Percentiles rank a stretch among this genome's conserved stretches.
These are phyloP conservation scores for Fusarium temperatum DNA, from an alignment of 2,329 filamentous ascomycete genomes.

Conservation along the genomic window DNA sequence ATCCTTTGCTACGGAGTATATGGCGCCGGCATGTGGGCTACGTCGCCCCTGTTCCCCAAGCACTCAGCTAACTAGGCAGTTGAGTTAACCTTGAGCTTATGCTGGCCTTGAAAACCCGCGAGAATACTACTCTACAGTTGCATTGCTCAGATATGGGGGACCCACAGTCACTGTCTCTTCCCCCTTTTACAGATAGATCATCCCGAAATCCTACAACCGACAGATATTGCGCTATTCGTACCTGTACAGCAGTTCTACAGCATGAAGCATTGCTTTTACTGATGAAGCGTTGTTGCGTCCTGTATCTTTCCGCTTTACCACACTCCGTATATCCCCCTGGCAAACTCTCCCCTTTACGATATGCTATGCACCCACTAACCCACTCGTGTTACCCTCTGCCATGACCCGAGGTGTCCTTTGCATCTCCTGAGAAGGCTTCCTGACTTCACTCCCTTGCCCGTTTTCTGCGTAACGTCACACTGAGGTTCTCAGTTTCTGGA, in stretches of 20 bases:
- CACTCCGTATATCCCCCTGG: conserved; percentile 4
- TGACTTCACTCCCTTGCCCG: conserved; percentile 15
- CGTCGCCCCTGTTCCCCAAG: conserved; percentile 12
- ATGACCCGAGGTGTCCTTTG: conserved; percentile 3
- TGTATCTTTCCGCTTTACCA: conserved; percentile 14
- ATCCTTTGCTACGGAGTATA: not conserved
- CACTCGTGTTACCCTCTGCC: conserved; percentile 25
- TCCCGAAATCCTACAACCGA: not conserved
- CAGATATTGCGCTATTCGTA: not conserved
- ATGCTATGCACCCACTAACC: conserved; percentile 9
- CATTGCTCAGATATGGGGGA: conserved; percentile 13
- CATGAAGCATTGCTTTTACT: not conserved
- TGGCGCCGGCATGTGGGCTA: conserved; percentile 1
- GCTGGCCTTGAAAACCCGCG: not conserved
- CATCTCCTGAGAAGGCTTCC: not conserved
- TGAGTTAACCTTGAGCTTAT: conserved; percentile 11
- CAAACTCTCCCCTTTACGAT: not conserved
- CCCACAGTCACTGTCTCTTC: not conserved
- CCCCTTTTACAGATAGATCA: conserved; percentile 1
- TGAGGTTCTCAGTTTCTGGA: conserved; percentile 24
- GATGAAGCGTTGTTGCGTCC: not conserved
- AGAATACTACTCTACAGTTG: not conserved
- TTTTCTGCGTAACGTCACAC: conserved; percentile 23
- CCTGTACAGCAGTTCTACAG: conserved; percentile 6
- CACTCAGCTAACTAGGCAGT: not conserved